A percentile compares a stretch with the other conserved stretches of the same genome.
These are phyloP conservation scores for Leishmania gerbilli DNA, from an alignment of 208 protist genomes.

Conservation along the genomic window DNA sequence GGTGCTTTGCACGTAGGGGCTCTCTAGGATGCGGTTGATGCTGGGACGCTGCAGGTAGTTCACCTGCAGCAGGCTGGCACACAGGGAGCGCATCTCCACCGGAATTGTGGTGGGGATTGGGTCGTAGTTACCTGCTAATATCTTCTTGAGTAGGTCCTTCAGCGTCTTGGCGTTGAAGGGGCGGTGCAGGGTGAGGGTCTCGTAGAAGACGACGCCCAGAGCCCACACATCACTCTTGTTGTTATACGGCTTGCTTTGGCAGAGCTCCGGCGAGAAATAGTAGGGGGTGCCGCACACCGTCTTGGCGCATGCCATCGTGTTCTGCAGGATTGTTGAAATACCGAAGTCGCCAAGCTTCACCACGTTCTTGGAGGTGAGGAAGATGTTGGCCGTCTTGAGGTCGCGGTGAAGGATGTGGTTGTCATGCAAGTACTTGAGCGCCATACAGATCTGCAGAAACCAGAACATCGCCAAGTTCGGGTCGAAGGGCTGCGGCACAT, in stretches of 20 bases:
- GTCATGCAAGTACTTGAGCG: conserved; percentile 92
- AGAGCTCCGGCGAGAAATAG: conserved; percentile 96
- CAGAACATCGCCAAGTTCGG: conserved; percentile 90
- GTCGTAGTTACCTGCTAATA: conserved; percentile 86
- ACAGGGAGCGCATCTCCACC: conserved; percentile 79
- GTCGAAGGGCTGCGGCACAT: conserved; percentile 71
- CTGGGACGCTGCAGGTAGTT: conserved; percentile 82
- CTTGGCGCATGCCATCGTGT: conserved; percentile 91
- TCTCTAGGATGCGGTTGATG: conserved; percentile 90
- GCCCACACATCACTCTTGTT: conserved; percentile 95
- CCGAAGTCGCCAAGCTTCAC: conserved; percentile 93
- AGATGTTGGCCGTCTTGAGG: conserved; percentile 92
- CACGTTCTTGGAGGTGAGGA: conserved; percentile 86
- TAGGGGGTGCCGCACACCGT: conserved; percentile 96
- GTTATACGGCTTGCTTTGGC: conserved; percentile 95
- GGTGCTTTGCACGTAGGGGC: conserved; percentile 81
- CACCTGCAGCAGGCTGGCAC: conserved; percentile 80
- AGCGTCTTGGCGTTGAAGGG: conserved; percentile 90
- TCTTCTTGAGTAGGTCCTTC: conserved; percentile 92
- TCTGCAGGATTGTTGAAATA: conserved; percentile 93
- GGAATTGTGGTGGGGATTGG: conserved; percentile 81
- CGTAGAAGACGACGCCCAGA: conserved; percentile 92
- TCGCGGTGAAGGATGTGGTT: conserved; percentile 93
- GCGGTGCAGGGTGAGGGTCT: conserved; percentile 87
- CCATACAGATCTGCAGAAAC: conserved; percentile 92